phyloP scores from a whole-genome alignment of 768 basidiomycete species.

The Lentinula sp. region DNA sequence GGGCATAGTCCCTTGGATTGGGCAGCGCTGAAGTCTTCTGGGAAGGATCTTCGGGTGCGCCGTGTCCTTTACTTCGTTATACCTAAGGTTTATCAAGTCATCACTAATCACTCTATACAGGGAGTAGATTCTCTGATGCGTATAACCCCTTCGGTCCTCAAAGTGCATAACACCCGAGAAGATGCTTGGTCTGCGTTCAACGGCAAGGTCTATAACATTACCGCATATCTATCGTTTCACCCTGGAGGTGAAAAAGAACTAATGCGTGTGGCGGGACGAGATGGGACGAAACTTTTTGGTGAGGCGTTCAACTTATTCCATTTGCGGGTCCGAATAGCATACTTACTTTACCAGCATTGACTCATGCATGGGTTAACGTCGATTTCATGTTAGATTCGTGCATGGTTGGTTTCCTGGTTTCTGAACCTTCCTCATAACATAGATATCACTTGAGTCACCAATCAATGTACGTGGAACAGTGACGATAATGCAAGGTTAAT shows the following conservation, averaged over 20 bases:
- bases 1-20: slow-evolving; percentile 93
- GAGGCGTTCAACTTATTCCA: slow-evolving; percentile 19
- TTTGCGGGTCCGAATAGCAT: not conserved
- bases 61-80: not conserved
- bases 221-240: slow-evolving; percentile 85
- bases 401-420: slow-evolving; percentile 83
- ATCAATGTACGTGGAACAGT: too few relatives aligned
- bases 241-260: slow-evolving; percentile 93
- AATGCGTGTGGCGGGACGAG: slow-evolving; percentile 91
- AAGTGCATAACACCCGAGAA: slow-evolving; percentile 72
- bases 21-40: slow-evolving; percentile 82
- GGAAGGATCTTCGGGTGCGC: slow-evolving; percentile 70
- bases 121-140: slow-evolving; percentile 65
- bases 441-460: not conserved
- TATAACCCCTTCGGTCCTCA: slow-evolving; percentile 72
- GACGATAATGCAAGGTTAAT: not conserved
- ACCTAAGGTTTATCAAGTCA: too few relatives aligned
- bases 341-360: slow-evolving; percentile 48
- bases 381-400: slow-evolving; percentile 95
- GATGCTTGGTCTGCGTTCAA: slow-evolving; percentile 94
- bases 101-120: slow-evolving; percentile 27
- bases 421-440: slow-evolving; percentile 47
- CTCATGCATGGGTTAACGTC: slow-evolving; percentile 96
- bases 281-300: slow-evolving; percentile 95
- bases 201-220: slow-evolving; percentile 96